phyloP scores from a whole-genome alignment of 1,139 yeast species.

The Saccharomyces hybrid region DNA sequence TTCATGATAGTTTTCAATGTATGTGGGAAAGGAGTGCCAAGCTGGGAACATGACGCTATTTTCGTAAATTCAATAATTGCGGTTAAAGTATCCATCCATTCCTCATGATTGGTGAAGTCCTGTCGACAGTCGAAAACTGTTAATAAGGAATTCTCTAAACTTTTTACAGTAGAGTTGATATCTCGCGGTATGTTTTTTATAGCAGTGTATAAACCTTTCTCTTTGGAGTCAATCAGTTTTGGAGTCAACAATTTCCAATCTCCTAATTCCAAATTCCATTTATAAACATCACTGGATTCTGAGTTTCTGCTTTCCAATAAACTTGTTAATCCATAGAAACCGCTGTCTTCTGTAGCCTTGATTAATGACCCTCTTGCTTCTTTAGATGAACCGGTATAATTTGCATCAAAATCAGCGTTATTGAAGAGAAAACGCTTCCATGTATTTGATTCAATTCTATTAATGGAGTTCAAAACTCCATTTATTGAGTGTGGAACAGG shows the following conservation, averaged over 20 bases:
- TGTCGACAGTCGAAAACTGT: conserved; percentile 1
- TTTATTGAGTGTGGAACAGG: conserved; percentile 50
- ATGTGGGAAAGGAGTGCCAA: not conserved
- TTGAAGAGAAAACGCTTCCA: conserved; percentile 43
- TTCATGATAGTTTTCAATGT: not conserved
- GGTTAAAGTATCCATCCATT: conserved; percentile 8
- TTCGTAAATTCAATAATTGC: not conserved
- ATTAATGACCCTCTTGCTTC: conserved; percentile 26
- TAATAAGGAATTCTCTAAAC: conserved; percentile 4
- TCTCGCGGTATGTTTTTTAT: conserved; percentile 10
- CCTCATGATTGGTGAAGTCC: conserved; percentile 1
- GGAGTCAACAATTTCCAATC: conserved; percentile 27
- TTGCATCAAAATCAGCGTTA: conserved; percentile 50
- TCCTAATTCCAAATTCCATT: conserved; percentile 24
- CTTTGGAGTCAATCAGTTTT: conserved; percentile 10
- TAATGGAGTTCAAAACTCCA: conserved; percentile 41
- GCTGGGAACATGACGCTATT: not conserved
- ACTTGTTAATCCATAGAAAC: conserved; percentile 24
- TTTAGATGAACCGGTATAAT: conserved; percentile 47
- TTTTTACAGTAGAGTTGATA: conserved; percentile 2
- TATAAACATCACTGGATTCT: conserved; percentile 9
- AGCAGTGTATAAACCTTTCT: conserved; percentile 18
- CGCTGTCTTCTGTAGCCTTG: conserved; percentile 15
- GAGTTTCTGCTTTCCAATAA: conserved; percentile 8
- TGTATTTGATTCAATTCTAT: conserved; percentile 33